phyloP scores from a whole-genome alignment of 768 basidiomycete genomes.

The Tephrocybe sp. region DNA sequence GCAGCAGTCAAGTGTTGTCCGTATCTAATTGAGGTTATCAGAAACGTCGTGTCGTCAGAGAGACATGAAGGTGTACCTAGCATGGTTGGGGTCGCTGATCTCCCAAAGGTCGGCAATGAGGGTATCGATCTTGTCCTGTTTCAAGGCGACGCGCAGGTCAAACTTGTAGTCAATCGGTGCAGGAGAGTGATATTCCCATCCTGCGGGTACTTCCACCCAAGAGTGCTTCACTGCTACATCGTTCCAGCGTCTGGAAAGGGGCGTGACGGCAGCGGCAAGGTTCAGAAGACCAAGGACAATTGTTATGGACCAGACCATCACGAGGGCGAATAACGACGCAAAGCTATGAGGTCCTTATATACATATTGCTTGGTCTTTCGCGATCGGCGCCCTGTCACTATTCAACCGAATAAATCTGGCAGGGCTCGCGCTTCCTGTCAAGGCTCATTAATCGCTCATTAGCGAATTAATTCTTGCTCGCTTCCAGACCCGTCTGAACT shows the following conservation, averaged over 20 bases:
- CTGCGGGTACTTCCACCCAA: slow-evolving; percentile 50
- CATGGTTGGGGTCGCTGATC: slow-evolving; percentile 54
- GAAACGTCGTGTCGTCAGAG: background rate
- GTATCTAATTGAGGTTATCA: slow-evolving; percentile 39
- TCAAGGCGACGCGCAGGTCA: slow-evolving; percentile 55
- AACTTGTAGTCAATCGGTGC: slow-evolving; percentile 49
- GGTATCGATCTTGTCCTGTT: slow-evolving; percentile 50
- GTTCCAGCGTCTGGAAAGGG: slow-evolving; percentile 48
- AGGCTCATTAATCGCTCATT: too few species aligned
- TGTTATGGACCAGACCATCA: slow-evolving; percentile 30
- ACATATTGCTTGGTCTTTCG: background rate
- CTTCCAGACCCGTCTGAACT: too few species aligned
- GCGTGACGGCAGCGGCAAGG: slow-evolving; percentile 36
- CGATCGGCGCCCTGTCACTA: too few species aligned
- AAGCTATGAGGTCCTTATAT: background rate
- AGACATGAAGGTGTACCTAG: slow-evolving; percentile 32
- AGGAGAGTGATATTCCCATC: slow-evolving; percentile 46
- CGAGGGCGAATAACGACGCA: background rate
- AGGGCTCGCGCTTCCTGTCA: too few species aligned
- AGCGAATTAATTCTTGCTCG: too few species aligned
- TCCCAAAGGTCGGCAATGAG: slow-evolving; percentile 53
- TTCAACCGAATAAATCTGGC: too few species aligned
- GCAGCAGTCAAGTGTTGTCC: slow-evolving; percentile 61
- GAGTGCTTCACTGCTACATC: slow-evolving; percentile 49
- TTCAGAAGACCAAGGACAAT: slow-evolving; percentile 37